phyloP scores from a whole-genome alignment of 2,329 filamentous ascomycete genomes.

The Blastomyces parvus region DNA sequence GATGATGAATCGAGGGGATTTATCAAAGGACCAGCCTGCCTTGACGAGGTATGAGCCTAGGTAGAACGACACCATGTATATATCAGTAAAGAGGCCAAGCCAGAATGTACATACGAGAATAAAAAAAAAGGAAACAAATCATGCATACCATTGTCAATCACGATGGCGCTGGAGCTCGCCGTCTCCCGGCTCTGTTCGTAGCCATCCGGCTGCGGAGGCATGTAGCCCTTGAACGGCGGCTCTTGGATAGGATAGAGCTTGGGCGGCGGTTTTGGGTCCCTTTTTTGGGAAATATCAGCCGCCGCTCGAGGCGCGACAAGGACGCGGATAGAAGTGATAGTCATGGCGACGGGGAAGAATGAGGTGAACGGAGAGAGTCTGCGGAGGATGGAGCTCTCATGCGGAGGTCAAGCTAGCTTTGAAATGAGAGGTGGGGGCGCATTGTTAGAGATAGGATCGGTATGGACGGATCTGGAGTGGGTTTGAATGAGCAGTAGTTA shows the following conservation, averaged over 20 bases:
- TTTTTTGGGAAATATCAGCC: conserved; percentile 36
- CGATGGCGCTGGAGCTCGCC: conserved; percentile 61
- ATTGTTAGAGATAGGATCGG: not conserved
- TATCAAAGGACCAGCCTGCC: conserved; percentile 92
- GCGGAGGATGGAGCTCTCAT: not conserved
- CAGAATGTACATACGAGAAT: not conserved
- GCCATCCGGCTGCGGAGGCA: conserved; percentile 54
- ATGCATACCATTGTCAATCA: conserved; percentile 84
- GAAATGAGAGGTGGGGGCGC: not conserved
- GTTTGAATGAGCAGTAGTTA: not conserved
- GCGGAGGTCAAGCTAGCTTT: not conserved
- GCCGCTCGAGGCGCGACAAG: conserved; percentile 31
- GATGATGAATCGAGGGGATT: conserved; percentile 65
- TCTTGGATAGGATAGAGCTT: conserved; percentile 47
- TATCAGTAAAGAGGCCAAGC: not conserved
- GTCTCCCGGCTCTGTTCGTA: conserved; percentile 57
- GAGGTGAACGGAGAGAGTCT: not conserved
- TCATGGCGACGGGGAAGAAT: conserved; percentile 26
- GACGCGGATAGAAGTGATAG: conserved; percentile 34
- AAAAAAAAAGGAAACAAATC: not conserved
- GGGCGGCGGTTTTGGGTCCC: conserved; percentile 46
- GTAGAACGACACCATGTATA: not conserved
- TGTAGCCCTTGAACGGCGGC: conserved; percentile 52
- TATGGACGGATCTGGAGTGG: not conserved
- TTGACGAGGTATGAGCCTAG: conserved; percentile 78